These are phyloP conservation scores for Picea mariana DNA, from an alignment of 83 land plant genomes.

Conservation along the genomic window DNA sequence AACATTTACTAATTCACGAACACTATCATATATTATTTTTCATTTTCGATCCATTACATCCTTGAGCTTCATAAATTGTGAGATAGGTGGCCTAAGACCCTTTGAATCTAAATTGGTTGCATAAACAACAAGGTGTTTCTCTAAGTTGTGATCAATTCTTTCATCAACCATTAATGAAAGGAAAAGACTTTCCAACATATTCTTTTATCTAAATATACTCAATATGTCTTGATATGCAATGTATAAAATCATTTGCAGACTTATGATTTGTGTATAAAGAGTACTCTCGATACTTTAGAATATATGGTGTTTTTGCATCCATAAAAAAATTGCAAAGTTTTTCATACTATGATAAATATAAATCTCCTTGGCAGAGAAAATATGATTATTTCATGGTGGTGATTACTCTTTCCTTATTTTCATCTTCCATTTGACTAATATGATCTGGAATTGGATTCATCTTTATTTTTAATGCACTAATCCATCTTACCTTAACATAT, in stretches of 20 bases:
- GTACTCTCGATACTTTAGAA: neutral
- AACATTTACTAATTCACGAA: neutral
- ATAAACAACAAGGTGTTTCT: too few species aligned
- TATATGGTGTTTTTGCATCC: neutral
- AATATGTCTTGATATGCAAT: neutral
- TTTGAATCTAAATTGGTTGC: too few species aligned
- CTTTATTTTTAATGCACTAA: too few species aligned
- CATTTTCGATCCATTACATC: neutral
- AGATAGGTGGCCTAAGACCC: neutral
- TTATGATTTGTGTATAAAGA: neutral
- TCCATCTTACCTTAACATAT: too few species aligned
- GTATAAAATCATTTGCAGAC: neutral
- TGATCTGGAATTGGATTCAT: neutral
- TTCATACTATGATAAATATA: neutral
- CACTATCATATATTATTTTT: neutral
- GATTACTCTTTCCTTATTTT: constrained; percentile 1
- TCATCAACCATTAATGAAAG: neutral
- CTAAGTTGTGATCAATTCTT: neutral
- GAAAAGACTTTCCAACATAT: neutral
- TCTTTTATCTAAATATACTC: neutral
- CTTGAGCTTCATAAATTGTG: neutral
- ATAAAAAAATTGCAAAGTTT: neutral
- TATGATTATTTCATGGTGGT: neutral
- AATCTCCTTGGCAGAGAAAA: neutral
- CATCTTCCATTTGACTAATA: neutral